phyloP scores from a whole-genome alignment of 2,329 filamentous ascomycete genomes.

The Fusarium xyrophilum region DNA sequence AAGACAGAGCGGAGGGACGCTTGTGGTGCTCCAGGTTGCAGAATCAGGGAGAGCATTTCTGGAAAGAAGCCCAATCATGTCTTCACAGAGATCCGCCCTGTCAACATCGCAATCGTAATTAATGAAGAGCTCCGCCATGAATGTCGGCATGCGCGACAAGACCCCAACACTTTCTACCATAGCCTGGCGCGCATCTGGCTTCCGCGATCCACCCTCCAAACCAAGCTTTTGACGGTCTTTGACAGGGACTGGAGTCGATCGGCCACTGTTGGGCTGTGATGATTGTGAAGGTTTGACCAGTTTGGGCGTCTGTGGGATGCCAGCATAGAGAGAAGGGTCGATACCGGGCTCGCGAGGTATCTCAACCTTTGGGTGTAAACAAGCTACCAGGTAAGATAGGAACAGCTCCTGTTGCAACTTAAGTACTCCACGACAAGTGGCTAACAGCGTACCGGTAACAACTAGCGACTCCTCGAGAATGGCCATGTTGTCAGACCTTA shows the following conservation, averaged over 20 bases:
- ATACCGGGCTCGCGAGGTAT: slow-evolving; percentile 92
- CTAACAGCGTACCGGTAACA: slow-evolving; percentile 87
- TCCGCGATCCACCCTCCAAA: slow-evolving; percentile 87
- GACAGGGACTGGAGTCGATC: slow-evolving; percentile 87
- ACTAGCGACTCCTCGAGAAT: slow-evolving; percentile 92
- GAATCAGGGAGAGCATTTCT: slow-evolving; percentile 96
- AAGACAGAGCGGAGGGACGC: slow-evolving; percentile 91
- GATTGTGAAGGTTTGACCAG: slow-evolving; percentile 75
- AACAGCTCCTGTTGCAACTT: slow-evolving; percentile 98
- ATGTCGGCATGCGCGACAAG: slow-evolving; percentile 88
- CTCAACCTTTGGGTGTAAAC: slow-evolving; percentile 90
- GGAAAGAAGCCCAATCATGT: slow-evolving; percentile 90
- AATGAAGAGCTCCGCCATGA: slow-evolving; percentile 93
- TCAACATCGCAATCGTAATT: slow-evolving; percentile 98
- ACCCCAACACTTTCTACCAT: slow-evolving; percentile 98
- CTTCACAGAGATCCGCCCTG: slow-evolving; percentile 89
- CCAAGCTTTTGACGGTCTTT: slow-evolving; percentile 93
- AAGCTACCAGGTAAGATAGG: slow-evolving; percentile 91
- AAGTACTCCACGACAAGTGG: slow-evolving; percentile 87
- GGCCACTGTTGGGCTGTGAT: slow-evolving; percentile 77
- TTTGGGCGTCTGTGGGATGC: slow-evolving; percentile 90
- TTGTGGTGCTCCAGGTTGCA: slow-evolving; percentile 98
- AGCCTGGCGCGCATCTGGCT: slow-evolving; percentile 93
- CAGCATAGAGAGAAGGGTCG: slow-evolving; percentile 88
- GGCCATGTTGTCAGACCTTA: slow-evolving; percentile 94